phyloP scores from a whole-genome alignment of 441 rosid genomes.

The Euphorbia celastroides region DNA sequence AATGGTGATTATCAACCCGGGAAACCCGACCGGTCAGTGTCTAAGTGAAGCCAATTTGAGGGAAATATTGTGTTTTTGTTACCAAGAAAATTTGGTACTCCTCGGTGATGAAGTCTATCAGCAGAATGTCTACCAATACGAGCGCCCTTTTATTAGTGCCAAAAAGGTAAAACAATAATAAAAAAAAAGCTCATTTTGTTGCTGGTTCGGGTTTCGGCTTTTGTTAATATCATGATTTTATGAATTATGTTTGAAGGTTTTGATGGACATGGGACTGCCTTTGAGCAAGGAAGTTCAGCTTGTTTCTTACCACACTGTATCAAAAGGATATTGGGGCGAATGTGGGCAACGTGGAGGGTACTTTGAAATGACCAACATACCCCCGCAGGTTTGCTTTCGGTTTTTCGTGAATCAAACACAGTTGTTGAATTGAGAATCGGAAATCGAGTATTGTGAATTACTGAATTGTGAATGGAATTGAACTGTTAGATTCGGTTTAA shows the following conservation, averaged over 20 bases:
- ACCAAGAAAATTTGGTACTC: slow-evolving; percentile 70
- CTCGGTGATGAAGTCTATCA: slow-evolving; percentile 99
- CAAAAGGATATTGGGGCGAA: slow-evolving; percentile 99
- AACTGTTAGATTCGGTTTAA: too few relatives aligned
- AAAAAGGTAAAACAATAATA: slow-evolving; percentile 63
- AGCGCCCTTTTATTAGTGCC: slow-evolving; percentile 86
- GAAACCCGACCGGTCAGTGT: slow-evolving; percentile 98
- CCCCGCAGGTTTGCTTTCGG: slow-evolving; percentile 55
- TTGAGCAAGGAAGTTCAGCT: slow-evolving; percentile 85
- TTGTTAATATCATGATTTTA: slow-evolving; percentile 12
- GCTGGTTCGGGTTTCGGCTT: slow-evolving; percentile 11
- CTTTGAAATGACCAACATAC: slow-evolving; percentile 96
- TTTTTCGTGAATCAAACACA: too few relatives aligned
- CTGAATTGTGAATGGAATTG: too few relatives aligned
- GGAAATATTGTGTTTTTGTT: slow-evolving; percentile 76
- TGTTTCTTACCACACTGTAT: slow-evolving; percentile 90
- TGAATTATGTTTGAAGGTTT: slow-evolving; percentile 38
- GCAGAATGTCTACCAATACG: slow-evolving; percentile 93
- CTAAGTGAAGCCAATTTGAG: slow-evolving; percentile 79
- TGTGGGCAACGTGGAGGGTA: slow-evolving; percentile 99
- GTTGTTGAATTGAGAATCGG: too few relatives aligned
- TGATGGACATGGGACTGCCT: slow-evolving; percentile 92
- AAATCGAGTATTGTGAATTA: too few relatives aligned
- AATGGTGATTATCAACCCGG: slow-evolving; percentile 97
- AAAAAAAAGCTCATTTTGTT: background rate